Base-by-base conservation (phyloP, 495 filamentous ascomycete species). In the Amniculicola lignicola region DNA sequence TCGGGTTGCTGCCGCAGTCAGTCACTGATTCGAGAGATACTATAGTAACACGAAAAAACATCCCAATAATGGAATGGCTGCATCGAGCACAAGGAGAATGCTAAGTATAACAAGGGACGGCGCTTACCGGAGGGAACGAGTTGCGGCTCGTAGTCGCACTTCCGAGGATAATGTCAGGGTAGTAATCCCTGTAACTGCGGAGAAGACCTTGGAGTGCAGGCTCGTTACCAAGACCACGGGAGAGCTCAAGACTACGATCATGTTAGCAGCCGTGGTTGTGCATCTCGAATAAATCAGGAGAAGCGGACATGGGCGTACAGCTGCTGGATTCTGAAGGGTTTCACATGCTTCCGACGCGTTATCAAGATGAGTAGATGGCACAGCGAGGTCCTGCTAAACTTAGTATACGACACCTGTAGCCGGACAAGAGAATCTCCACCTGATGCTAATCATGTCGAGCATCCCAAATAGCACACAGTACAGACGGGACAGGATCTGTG, bases 331-430 rank as follows among this genome's bases (percentile, higher is more conserved):
- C 90, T 75, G 62, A 89, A 91, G 2, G 89, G 88, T 55, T 83
- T 82, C 33, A 96, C 90, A 70, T 95, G 89, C 62, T 86, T 90
- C n/a, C 90, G 82, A 39, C 87, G 75, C 18, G 90, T 95, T 31
- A 93, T 80, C 11, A 88, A 70, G 9, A 89, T 87, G 18, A 96
- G 78, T n/a, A 96, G 71, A 70, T 93, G 87, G 62, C 90, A 95
- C 46, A 94, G 52, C 47, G 80, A 75, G 10, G 81, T 72, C 53
- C 81, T 82, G 57, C 22, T 27, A 54, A 21, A 35, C 11, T 69
- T 46, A 70, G 67, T 42, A 52, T 51, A 59, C 11, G 28, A 31
- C 39, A 51, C 43, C 18, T n/a, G n/a, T n/a, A n/a, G n/a, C 21
- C 12, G 33, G 29, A 33, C 23, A 15, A 41, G 46, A 47, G 31